Conservation (phyloP, 495 filamentous ascomycete genomes). For the Xylaria telfairii region DNA sequence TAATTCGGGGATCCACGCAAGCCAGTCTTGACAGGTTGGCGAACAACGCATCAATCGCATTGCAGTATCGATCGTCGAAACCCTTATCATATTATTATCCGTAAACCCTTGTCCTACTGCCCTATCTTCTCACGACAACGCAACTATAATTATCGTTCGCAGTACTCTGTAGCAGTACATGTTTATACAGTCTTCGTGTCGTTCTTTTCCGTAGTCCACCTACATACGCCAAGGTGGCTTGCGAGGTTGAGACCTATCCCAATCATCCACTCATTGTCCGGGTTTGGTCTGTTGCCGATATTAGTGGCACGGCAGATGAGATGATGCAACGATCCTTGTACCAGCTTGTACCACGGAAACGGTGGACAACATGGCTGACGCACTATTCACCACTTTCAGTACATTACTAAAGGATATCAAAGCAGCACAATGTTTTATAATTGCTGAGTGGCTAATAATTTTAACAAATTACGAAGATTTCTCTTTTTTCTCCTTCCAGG, state of each 20-base stretch:
- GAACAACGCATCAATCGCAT: slow-evolving; percentile 12
- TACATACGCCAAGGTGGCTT: not conserved
- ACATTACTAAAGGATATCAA: not conserved
- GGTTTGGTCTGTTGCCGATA: not conserved
- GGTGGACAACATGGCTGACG: slow-evolving; percentile 3
- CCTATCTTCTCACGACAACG: not conserved
- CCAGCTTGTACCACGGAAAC: not conserved
- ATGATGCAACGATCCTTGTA: slow-evolving; percentile 28
- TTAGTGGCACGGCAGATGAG: slow-evolving; percentile 26
- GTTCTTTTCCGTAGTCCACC: not conserved
- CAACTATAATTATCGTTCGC: not conserved
- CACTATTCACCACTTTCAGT: not conserved
- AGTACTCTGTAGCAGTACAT: not conserved
- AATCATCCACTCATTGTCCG: not conserved
- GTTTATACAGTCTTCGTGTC: not conserved
- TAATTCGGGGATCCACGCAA: not conserved
- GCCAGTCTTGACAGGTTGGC: not conserved
- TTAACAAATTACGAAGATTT: not conserved
- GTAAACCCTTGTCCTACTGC: not conserved
- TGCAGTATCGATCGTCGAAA: not conserved
- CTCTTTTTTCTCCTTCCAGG: not conserved
- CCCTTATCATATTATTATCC: slow-evolving; percentile 1
- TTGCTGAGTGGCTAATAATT: not conserved
- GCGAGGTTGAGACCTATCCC: slow-evolving; percentile 21
- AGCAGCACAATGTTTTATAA: not conserved